Evolutionary conservation across 83 land plant species (phyloP), one percentile per base, ranked within the genome.

Genomic region (Isoetes engelmannii): DNA sequence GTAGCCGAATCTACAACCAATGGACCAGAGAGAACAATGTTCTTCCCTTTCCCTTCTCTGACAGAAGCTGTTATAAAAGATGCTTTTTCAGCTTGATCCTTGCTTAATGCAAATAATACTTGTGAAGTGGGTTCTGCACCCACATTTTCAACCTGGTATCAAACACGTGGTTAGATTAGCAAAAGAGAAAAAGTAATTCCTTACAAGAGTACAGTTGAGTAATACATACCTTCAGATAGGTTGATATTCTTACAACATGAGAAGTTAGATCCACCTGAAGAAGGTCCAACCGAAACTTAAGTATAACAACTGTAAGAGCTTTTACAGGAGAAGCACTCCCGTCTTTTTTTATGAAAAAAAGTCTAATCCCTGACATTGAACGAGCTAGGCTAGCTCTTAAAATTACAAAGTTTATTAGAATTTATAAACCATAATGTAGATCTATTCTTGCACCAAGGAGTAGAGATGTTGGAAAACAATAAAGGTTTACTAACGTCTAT

Each of bases 221-320:
- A 51, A 51, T 0, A 51, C 4, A 13, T 55, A 86, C 90, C 88
- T 83, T 88, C 17, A 88, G 50, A 4, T 87, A 69, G 7, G 80
- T 73, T 15, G 77, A 46, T 6, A 71, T 73, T 37, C 96, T 79
- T 18, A 86, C 92, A 55, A 88, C 72, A 58, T 88, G 96, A 19
- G 96, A 86, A 7, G 80, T 79, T 70, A 86, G 80, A 75, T 91
- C 87, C 74, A 91, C 77, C 96, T 91, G 89, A 28, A 28, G 37
- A 28, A 28, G 37, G 37, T 28, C 0, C 37, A 28, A 28, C 37
- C 37, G 2, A 28, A 28, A 28, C 37, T 28, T 28, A 28, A 28
- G 37, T 28, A 28, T 28, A 28, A 28, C 37, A 28, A 28, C 37
- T 28, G 37, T 28, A 28, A 28, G 2, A 28, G 37, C 37, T 0